phyloP scores from a whole-genome alignment of 1,284 basidiomycete species.

The Salmacisia buchloeana region DNA sequence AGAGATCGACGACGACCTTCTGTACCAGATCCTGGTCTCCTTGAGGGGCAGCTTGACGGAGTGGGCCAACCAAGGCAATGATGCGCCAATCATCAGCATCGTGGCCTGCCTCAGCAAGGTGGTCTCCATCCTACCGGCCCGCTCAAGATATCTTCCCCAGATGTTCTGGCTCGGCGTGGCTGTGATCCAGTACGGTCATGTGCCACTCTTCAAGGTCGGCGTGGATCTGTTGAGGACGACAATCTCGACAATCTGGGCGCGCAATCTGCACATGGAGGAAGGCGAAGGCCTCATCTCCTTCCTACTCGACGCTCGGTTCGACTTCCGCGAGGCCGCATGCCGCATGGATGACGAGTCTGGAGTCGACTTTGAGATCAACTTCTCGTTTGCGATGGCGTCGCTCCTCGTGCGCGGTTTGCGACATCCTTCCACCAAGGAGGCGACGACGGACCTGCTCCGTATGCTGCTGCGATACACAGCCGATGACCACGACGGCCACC shows the following conservation, averaged over 20 bases:
- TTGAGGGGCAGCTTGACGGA: constrained; percentile 49
- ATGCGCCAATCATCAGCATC: constrained; percentile 46
- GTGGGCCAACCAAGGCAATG: constrained; percentile 37
- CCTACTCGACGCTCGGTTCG: constrained; percentile 36
- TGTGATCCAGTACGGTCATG: constrained; percentile 40
- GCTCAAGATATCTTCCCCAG: constrained; percentile 41
- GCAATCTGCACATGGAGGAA: constrained; percentile 25
- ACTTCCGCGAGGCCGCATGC: constrained; percentile 39
- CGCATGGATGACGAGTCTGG: constrained; percentile 43
- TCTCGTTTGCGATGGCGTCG: constrained; percentile 41
- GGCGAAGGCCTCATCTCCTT: constrained; percentile 30
- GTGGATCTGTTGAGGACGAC: constrained; percentile 37
- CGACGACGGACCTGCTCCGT: constrained; percentile 34
- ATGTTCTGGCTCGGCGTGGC: constrained; percentile 46
- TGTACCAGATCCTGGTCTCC: constrained; percentile 81
- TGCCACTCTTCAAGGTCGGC: constrained; percentile 41
- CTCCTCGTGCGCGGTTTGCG: constrained; percentile 42
- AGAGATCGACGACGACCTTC: constrained; percentile 70
- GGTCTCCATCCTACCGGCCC: constrained; percentile 37
- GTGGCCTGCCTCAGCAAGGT: constrained; percentile 44
- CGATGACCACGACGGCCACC: constrained; percentile 24
- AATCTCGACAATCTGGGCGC: constrained; percentile 30
- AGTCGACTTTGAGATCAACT: constrained; percentile 47
- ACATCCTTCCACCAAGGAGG: constrained; percentile 36
- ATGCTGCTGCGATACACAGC: constrained; percentile 32